Evolutionary conservation across 106 monocot species (phyloP).

Genomic region (Apostasia shenzhenica): DNA sequence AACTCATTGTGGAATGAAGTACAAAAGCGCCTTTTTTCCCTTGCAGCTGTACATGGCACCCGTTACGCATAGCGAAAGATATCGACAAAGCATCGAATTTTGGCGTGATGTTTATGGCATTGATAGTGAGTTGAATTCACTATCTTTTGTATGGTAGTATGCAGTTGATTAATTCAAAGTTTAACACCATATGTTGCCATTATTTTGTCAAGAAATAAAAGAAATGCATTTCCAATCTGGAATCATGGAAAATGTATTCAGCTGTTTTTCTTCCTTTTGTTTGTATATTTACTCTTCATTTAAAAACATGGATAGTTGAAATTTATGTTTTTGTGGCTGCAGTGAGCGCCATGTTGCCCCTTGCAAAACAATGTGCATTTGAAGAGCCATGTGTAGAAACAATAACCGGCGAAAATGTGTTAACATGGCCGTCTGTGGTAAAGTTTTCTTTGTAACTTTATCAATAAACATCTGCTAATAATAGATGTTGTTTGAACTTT

Average conservation of each 20-base stretch:
- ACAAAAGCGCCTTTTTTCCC: background rate
- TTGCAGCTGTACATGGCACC: constrained; percentile 97
- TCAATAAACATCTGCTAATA: background rate
- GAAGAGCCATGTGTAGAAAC: constrained; percentile 89
- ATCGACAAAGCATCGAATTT: constrained; percentile 82
- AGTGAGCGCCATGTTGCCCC: constrained; percentile 93
- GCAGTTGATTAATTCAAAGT: background rate
- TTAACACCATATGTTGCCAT: background rate
- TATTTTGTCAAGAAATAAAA: background rate
- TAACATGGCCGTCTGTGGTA: constrained; percentile 96
- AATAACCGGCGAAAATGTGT: constrained; percentile 89
- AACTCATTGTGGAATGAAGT: too few species aligned
- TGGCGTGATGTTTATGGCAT: constrained; percentile 97
- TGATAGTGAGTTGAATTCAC: constrained; percentile 64
- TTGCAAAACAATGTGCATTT: constrained; percentile 95
- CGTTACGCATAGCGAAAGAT: constrained; percentile 79
- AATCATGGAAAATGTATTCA: too few species aligned
- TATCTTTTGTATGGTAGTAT: background rate
- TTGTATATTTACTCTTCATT: too few species aligned
- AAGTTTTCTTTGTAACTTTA: constrained; percentile 4
- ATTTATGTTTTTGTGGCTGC: constrained; percentile 9
- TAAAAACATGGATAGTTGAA: too few species aligned
- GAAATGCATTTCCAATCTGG: too few species aligned
- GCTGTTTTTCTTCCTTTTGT: too few species aligned
- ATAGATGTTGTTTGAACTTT: too few species aligned